Evolutionary conservation across 805 yeast genomes (phyloP), one percentile per base, ranked within the genome.

Genomic region (Candida quercuum): DNA sequence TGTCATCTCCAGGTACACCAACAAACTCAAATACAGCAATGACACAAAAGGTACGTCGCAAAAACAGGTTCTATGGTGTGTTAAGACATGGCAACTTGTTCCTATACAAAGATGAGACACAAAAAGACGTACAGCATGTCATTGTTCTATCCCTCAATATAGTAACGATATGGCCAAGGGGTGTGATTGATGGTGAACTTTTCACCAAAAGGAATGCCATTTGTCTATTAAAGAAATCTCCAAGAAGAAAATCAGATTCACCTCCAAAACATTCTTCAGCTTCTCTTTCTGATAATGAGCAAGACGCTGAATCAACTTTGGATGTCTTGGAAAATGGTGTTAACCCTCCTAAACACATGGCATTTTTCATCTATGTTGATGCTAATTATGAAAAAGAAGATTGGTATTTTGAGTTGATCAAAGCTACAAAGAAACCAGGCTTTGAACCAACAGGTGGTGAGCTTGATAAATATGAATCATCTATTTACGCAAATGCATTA

Each of bases 61-160:
- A 76, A 50, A 85, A 81, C 52, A 63, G 78, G 29, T 84, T 69
- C 52, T 84, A 62, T 56, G 89, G 81, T 2, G 78, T 85, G 0
- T 64, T 88, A 36, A 82, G 85, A 51, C 96, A 89, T 52, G 95
- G 96, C 0, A 88, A 88, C 53, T 61, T 93, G 38, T 86, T 89
- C 53, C 64, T 93, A n/a, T 91, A 86, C 61, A 76, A 76, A 42
- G 86, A 84, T 52, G 83, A 81, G 42, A 64, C 67, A 33, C 69
- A 76, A 54, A 71, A 68, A 52, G 78, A 78, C 56, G 81, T 84
- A 15, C 76, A 75, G 45, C 89, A 86, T 59, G 95, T 85, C 8
- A 76, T 93, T 41, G 87, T 85, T 2, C 59, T 93, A 17, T 73
- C 83, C 5, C 74, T 81, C 48, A 76, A 77, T 47, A 67, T 86